Evolutionary conservation across 495 filamentous ascomycete species (phyloP), one percentile per base, ranked within the genome.

Genomic region (Opeltia flavorubescens): DNA sequence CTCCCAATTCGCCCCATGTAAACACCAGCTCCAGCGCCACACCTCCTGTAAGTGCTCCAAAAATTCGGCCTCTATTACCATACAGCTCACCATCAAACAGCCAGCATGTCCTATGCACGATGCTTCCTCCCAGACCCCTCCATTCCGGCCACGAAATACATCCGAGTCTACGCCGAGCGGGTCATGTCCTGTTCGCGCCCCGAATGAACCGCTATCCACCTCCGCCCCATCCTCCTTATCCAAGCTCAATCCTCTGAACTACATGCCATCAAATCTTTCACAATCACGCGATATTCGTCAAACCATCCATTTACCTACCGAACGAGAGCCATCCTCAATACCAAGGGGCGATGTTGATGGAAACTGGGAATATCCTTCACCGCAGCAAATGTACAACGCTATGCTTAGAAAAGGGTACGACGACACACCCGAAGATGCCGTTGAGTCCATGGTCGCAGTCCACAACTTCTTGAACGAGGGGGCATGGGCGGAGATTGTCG

Each of bases 341-440:
- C 91, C 93, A 18, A 77, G 81, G 46, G 88, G 84, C 51, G 76
- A 80, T 54, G 49, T 63, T 5, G 67, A 75, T 15, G 78, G 78
- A 11, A 91, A 86, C 56, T 96, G 91, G 91, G 93, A 95, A 62
- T 96, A 96, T 59, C 93, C 91, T 0, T 95, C 87, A 0, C 89
- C 93, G 8, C 93, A 96, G 66, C 91, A 96, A 62, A 96, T 96
- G 91, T 96, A 95, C 67, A 99, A 96, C 58, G 91, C 93, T 0
- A 80, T 96, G 70, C 65, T 94, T 45, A 81, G 93, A 43, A 96
- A 99, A 63, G 91, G 91, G 17, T 86, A 94, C 63, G 89, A 84
- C 0, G 88, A 95, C 57, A 95, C 89, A 0, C 87, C 91, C 38
- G 76, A 83, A 47, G 88, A 89, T 44, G 86, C 86, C 0, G 89